A percentile compares a stretch with the other conserved stretches of the same genome.
These are phyloP conservation scores for Sugiyamaella marilandica DNA, from an alignment of 805 yeast genomes.

Conservation along the genomic window DNA sequence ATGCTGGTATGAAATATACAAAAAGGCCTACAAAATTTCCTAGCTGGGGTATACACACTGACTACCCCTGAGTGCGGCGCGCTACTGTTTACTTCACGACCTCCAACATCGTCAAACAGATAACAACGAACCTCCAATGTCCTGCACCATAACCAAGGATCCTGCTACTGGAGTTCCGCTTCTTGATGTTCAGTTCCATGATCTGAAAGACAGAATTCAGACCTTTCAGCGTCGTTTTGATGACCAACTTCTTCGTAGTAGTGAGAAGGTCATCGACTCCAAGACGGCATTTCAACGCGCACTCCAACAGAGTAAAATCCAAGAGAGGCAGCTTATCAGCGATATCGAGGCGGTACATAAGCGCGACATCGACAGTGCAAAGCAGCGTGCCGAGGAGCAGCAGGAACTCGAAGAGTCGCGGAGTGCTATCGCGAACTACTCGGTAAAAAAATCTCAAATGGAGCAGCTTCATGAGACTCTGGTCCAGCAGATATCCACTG, in stretches of 20 bases:
- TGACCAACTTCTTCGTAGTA: conserved; percentile 32
- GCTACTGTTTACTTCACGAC: background rate
- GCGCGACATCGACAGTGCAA: conserved; percentile 19
- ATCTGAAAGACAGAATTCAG: conserved; percentile 36
- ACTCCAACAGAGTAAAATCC: conserved; percentile 18
- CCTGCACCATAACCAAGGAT: background rate
- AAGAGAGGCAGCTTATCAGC: conserved; percentile 29
- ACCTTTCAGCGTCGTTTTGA: conserved; percentile 39
- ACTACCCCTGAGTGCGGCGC: conserved; percentile 1
- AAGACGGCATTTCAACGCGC: conserved; percentile 20
- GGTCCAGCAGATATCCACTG: conserved; percentile 29
- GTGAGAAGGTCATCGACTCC: conserved; percentile 25
- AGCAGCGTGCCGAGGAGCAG: conserved; percentile 22
- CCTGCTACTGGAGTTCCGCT: conserved; percentile 19
- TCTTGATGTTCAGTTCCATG: conserved; percentile 32
- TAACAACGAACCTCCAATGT: background rate
- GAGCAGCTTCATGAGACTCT: conserved; percentile 19
- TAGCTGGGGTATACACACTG: background rate
- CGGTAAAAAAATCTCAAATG: conserved; percentile 26
- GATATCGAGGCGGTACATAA: conserved; percentile 29
- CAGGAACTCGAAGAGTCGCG: conserved; percentile 26
- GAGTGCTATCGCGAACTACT: conserved; percentile 23
- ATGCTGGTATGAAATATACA: conserved; percentile 36
- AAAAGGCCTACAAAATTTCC: background rate
- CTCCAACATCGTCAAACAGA: background rate